A percentile compares a stretch with the other conserved stretches of the same genome.
Evolutionary conservation across 2,329 filamentous ascomycete genomes (phyloP).

Genomic region (Aspergillus ochraceoroseus): DNA sequence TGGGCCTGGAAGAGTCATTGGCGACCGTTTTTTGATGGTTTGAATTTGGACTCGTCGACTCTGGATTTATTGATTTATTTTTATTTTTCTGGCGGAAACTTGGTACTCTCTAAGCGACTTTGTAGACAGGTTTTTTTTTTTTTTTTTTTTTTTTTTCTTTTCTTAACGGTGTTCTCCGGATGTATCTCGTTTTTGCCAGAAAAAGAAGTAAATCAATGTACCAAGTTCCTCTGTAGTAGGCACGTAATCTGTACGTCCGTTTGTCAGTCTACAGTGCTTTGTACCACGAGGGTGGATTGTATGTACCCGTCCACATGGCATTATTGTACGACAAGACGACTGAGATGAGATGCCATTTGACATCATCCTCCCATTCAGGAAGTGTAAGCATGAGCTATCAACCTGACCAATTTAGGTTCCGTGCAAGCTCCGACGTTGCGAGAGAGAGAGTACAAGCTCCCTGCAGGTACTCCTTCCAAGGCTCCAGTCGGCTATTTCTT

Average conservation of each 20-base stretch:
- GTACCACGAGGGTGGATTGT: conserved; percentile 26
- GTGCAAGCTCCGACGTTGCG: too few species aligned
- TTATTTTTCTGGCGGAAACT: too few species aligned
- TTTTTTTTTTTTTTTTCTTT: background rate
- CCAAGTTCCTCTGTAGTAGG: conserved; percentile 4
- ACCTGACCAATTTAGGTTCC: too few species aligned
- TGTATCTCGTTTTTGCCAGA: too few species aligned
- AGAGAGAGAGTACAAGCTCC: too few species aligned
- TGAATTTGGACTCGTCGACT: background rate
- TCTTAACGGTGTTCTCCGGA: background rate
- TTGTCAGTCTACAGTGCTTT: conserved; percentile 11
- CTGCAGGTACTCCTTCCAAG: too few species aligned
- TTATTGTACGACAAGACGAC: conserved; percentile 16
- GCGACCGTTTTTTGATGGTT: background rate
- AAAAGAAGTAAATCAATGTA: too few species aligned
- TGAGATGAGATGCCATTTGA: conserved; percentile 1
- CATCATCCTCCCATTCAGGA: too few species aligned
- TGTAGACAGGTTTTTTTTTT: background rate
- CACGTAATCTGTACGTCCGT: conserved; percentile 10
- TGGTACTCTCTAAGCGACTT: too few species aligned
- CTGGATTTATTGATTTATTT: background rate
- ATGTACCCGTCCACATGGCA: conserved; percentile 25
- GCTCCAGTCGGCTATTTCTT: too few species aligned
- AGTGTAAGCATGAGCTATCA: too few species aligned
- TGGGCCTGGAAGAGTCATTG: background rate